Evolutionary conservation across 345 rosid genomes (phyloP), one percentile per base, ranked within the genome.

Genomic region (Brassica nigra): DNA sequence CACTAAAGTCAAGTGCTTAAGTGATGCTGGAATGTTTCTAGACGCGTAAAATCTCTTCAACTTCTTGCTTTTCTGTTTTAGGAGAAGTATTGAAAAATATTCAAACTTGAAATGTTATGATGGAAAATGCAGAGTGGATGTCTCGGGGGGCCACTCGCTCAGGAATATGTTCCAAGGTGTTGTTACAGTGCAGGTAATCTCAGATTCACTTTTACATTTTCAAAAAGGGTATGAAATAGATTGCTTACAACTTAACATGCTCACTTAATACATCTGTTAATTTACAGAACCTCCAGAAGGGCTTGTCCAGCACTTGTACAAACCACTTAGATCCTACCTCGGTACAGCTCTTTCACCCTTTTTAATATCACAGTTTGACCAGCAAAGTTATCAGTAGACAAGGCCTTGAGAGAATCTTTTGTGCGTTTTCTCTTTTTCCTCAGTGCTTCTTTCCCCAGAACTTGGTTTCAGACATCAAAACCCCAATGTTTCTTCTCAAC

Each of bases 401-500:
- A 7, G 58, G 59, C 68, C 62, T 54, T 29, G 18, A 42, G 62
- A 57, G 55, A 65, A 81, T 70, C 71, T 57, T 30, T 20, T 74
- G 31, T 66, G 52, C 47, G 12, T 39, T 75, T 28, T 64, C n/a
- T 6, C 64, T 68, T 58, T 39, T 72, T 58, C 42, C 31, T 20
- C 80, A 93, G 95, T 93, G 98, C 88, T 93, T 93, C 87, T 93
- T 93, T 84, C 95, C 98, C 5, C 95, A 93, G 82, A 90, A 91
- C 82, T 66, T 88, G 77, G 82, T 93, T 14, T 85, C 86, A 31
- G 81, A 80, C 76, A 84, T 93, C 30, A 88, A 88, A 82, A 88
- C 98, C 14, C 97, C 98, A 5, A 72, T 90, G 81, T 91, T 91
- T 79, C 84, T 93, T 78, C 88, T 93, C 80, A 93, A 93, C 78